These are phyloP conservation scores for Saitozyma sp. DNA, from an alignment of 768 basidiomycete genomes.

Conservation along the genomic window DNA sequence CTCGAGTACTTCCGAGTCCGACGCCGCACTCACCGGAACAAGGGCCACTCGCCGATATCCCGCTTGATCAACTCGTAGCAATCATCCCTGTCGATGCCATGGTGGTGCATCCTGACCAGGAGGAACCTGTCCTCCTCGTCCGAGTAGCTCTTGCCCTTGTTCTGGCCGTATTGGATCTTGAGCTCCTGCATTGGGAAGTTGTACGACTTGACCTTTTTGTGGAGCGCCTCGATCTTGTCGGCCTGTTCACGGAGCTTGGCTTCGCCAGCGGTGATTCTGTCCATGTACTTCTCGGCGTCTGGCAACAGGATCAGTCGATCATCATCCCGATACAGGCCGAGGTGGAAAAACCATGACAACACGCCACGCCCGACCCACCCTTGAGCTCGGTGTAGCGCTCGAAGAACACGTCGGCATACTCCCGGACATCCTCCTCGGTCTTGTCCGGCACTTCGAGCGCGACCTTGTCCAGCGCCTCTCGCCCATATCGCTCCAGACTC, in stretches of 20 bases:
- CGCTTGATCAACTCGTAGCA: conserved; percentile 93
- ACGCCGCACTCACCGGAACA: conserved; percentile 63
- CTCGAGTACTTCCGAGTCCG: too few relatives aligned
- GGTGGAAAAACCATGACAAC: background rate
- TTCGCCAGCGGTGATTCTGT: conserved; percentile 85
- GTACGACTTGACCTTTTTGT: conserved; percentile 77
- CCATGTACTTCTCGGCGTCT: conserved; percentile 78
- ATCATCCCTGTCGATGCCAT: conserved; percentile 78
- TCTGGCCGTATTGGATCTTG: conserved; percentile 85
- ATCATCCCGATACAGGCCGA: background rate
- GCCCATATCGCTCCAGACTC: conserved; percentile 75
- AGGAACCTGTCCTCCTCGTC: conserved; percentile 98
- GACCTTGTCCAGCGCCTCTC: conserved; percentile 58
- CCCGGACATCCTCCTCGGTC: conserved; percentile 70
- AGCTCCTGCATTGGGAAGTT: conserved; percentile 95
- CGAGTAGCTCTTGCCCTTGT: conserved; percentile 93
- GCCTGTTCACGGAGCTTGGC: conserved; percentile 77
- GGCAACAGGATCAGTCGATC: conserved; percentile 6
- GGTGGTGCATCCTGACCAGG: conserved; percentile 81
- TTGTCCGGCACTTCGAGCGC: conserved; percentile 80
- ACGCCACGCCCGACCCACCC: conserved; percentile 56
- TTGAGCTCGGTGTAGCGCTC: conserved; percentile 83
- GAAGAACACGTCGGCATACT: conserved; percentile 80
- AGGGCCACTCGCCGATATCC: conserved; percentile 94
- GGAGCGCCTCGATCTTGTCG: conserved; percentile 68